Evolutionary conservation across 306 rosid species (phyloP).

Genomic region (Pyrus bretschneideri): DNA sequence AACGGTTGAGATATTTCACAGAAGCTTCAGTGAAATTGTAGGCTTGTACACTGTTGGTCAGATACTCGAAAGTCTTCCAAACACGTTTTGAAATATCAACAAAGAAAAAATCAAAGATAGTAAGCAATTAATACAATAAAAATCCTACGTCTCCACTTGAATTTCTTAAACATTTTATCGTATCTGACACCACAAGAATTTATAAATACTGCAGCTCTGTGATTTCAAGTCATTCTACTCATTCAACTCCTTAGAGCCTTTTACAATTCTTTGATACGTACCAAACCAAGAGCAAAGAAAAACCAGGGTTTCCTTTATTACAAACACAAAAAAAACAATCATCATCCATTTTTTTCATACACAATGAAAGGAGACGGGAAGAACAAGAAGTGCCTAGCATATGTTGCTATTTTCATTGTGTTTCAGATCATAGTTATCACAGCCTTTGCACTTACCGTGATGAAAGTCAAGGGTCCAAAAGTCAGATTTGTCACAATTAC

Average conservation of each 20-base stretch:
- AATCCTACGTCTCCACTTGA: background rate
- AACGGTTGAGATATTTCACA: background rate
- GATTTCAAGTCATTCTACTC: background rate
- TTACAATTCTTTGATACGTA: background rate
- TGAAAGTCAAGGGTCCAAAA: conserved; percentile 37
- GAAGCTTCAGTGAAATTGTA: background rate
- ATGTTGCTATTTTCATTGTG: conserved; percentile 32
- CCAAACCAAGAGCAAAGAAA: background rate
- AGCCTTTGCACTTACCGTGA: conserved; percentile 38
- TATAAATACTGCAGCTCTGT: background rate
- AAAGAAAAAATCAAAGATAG: background rate
- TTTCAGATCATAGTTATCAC: conserved; percentile 24
- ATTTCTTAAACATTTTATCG: background rate
- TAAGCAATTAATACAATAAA: background rate
- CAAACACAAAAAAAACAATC: background rate
- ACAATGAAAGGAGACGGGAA: conserved; percentile 7
- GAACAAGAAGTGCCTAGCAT: conserved; percentile 28
- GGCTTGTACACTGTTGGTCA: background rate
- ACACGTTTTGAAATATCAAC: conserved; percentile 1
- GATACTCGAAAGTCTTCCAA: background rate
- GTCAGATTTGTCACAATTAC: background rate
- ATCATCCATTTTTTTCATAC: background rate
- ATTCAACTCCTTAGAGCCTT: background rate
- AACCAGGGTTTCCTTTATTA: too few species aligned
- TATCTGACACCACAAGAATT: background rate